Conservation (phyloP, 805 yeast species). For the Yamadazyma insecticola region DNA sequence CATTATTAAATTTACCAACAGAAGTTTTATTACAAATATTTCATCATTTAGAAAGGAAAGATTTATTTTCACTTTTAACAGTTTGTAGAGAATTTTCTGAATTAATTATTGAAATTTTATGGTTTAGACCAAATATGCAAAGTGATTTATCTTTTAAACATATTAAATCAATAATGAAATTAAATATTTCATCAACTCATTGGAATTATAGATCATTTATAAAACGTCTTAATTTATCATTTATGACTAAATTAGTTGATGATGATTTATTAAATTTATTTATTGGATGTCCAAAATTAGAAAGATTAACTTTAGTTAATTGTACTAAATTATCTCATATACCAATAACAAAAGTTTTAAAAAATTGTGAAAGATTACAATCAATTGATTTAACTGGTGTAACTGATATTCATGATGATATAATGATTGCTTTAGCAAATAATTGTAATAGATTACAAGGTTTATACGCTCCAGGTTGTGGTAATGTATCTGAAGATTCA, state of each 20-base stretch:
- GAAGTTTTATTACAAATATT: conserved; percentile 63
- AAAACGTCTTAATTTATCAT: conserved; percentile 74
- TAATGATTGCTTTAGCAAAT: conserved; percentile 61
- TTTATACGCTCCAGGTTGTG: conserved; percentile 82
- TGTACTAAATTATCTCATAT: conserved; percentile 60
- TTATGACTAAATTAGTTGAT: conserved; percentile 62
- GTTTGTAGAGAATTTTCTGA: conserved; percentile 82
- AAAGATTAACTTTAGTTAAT: conserved; percentile 79
- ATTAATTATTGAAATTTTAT: conserved; percentile 69
- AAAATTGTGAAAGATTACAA: conserved; percentile 66
- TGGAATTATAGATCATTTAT: conserved; percentile 69
- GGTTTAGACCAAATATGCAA: conserved; percentile 81
- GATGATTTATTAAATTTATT: conserved; percentile 60
- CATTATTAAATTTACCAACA: conserved; percentile 48
- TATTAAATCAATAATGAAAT: conserved; percentile 51
- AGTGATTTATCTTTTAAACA: conserved; percentile 45
- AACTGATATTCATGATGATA: conserved; percentile 56
- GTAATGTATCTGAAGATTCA: conserved; percentile 61
- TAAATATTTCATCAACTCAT: conserved; percentile 44
- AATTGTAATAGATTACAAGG: conserved; percentile 82
- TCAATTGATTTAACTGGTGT: conserved; percentile 87
- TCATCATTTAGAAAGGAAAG: conserved; percentile 59
- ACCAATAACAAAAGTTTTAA: conserved; percentile 59
- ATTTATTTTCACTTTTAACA: conserved; percentile 56
- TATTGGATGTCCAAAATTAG: conserved; percentile 69